These are phyloP conservation scores for Tolypocladium guangdongense DNA, from an alignment of 2,329 filamentous ascomycete genomes.

Conservation along the genomic window DNA sequence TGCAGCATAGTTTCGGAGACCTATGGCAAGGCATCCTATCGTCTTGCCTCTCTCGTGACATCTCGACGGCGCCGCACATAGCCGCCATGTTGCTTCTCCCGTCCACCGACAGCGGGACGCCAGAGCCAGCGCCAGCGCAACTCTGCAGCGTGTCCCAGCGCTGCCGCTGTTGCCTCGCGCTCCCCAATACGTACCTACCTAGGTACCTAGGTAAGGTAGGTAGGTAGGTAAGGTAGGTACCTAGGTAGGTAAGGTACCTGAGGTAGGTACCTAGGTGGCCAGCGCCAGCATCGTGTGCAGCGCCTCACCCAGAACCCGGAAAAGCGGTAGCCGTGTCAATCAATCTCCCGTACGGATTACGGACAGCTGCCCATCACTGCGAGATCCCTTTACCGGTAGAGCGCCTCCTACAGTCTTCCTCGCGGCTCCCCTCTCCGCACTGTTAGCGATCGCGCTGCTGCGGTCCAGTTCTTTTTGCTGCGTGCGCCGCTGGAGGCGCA, in stretches of 20 bases:
- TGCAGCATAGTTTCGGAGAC: neutral
- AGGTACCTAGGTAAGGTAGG: too few relatives aligned
- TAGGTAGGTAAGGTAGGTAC: too few relatives aligned
- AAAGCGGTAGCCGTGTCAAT: neutral
- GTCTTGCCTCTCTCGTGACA: neutral
- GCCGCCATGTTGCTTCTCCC: neutral
- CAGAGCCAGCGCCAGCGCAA: neutral
- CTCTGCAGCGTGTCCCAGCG: neutral
- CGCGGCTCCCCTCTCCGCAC: too few relatives aligned
- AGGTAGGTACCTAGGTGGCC: too few relatives aligned
- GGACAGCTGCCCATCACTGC: neutral
- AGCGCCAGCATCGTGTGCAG: neutral
- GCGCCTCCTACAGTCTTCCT: too few relatives aligned
- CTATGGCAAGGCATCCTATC: neutral
- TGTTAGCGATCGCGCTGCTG: neutral
- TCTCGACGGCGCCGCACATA: neutral
- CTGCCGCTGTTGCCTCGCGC: neutral
- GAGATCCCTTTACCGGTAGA: neutral
- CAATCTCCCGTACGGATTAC: neutral
- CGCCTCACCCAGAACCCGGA: neutral
- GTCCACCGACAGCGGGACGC: neutral
- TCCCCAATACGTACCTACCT: neutral
- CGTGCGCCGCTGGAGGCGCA: neutral
- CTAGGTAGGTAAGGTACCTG: too few relatives aligned
- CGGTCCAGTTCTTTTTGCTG: neutral